Base-by-base conservation (phyloP, 148 eudicot species). In the Vaccinium macrocarpon region DNA sequence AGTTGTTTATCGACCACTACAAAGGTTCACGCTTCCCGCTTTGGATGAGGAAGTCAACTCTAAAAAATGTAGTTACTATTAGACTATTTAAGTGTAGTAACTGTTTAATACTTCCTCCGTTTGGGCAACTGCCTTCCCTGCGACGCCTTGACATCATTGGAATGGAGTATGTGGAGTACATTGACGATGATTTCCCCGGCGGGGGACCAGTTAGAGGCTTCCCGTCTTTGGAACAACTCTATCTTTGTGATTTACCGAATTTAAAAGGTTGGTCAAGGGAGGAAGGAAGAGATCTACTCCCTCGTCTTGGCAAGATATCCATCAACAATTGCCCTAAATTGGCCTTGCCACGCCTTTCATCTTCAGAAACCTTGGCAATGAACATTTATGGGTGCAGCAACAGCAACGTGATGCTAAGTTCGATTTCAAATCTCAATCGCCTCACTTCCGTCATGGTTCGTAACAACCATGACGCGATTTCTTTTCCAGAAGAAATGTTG, bases 351-450 rank as follows among this genome's bases (percentile, higher is more conserved):
- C n/a, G 6, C 8, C 13, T 79, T 56, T 42, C 81, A 9, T 29
- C 82, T 15, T n/a, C 29, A 0, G 11, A 80, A 80, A 18, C 19
- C 3, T 80, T 80, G 51, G 2, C 23, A 1, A 0, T 80, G 23
- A 0, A 0, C 29, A 62, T 62, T 62, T 0, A 0, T 3, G 0
- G 0, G 1, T 7, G 62, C n/a, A 23, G 71, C 3, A 25, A 66
- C 70, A 56, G 27, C 70, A 57, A 32, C 23, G 48, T 16, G n/a
- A 2, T 15, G 32, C 48, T 78, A 29, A 55, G 46, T 78, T 78
- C 81, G 18, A 53, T 78, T 56, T 78, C 81, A 13, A 78, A 78
- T 49, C 81, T 78, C 1, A 56, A 1, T 55, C 0, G 50, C n/a
- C 76, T 35, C 49, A 72, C 25, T 8, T 42, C 78, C 1, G 12